Evolutionary conservation across 768 basidiomycete genomes (phyloP).

Genomic region (Artomyces pyxidatus): DNA sequence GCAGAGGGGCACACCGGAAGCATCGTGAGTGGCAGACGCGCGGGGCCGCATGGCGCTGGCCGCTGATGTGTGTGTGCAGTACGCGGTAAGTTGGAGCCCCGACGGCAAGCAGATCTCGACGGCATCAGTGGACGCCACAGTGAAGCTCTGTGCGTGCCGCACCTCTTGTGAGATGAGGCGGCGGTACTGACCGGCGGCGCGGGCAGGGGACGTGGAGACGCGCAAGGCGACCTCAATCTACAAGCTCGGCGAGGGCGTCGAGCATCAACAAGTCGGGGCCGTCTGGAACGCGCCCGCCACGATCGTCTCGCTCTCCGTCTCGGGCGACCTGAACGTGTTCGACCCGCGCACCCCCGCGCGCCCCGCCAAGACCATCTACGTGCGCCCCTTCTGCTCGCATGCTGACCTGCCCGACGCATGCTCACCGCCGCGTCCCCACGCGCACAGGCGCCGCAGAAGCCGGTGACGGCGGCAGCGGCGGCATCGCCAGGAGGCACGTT

Average conservation of each 20-base stretch:
- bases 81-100: conserved; percentile 73
- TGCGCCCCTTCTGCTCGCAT: conserved; percentile 23
- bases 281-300: conserved; percentile 67
- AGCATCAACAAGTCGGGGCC: conserved; percentile 81
- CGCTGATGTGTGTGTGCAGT: conserved; percentile 28
- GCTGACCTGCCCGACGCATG: neutral
- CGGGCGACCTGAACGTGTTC: conserved; percentile 74
- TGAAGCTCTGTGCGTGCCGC: conserved; percentile 62
- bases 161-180: neutral
- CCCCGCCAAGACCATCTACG: conserved; percentile 54
- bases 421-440: neutral
- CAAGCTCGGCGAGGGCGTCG: conserved; percentile 65
- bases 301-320: conserved; percentile 78
- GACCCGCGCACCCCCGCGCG: conserved; percentile 63
- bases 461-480: conserved; percentile 58
- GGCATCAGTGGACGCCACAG: conserved; percentile 79
- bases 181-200: neutral
- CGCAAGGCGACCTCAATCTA: conserved; percentile 61
- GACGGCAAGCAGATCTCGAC: conserved; percentile 71
- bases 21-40: conserved; percentile 43
- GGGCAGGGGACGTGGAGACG: conserved; percentile 72
- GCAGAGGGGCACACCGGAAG: conserved; percentile 68
- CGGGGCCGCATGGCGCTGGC: neutral
- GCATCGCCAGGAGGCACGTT: conserved; percentile 49
- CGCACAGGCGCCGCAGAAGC: conserved; percentile 68